phyloP scores from a whole-genome alignment of 164 flowering plant genomes.

The Warburgia ugandensis region DNA sequence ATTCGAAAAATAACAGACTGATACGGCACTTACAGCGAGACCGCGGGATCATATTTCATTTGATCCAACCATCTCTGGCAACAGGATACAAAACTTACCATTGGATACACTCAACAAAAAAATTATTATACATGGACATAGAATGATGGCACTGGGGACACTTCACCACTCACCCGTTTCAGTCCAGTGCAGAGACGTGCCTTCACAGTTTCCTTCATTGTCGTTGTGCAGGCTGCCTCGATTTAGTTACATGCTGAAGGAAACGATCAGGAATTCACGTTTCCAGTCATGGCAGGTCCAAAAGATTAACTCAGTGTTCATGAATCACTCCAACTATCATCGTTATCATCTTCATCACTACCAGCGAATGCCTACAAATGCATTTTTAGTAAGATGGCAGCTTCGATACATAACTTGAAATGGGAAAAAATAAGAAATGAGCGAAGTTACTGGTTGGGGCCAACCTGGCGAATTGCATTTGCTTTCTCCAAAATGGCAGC shows the following conservation, averaged over 20 bases:
- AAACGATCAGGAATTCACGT: too few species aligned
- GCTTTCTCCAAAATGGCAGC: conserved; percentile 98
- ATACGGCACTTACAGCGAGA: not conserved
- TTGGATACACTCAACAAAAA: conserved; percentile 7
- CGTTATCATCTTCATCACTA: conserved; percentile 84
- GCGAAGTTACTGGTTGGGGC: conserved; percentile 1
- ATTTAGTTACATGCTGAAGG: conserved; percentile 1
- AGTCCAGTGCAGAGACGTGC: not conserved
- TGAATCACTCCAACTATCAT: conserved; percentile 82
- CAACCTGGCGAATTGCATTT: conserved; percentile 89
- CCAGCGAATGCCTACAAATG: conserved; percentile 66
- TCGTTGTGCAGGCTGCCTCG: not conserved
- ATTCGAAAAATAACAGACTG: not conserved
- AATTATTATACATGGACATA: conserved; percentile 11
- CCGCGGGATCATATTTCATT: not conserved
- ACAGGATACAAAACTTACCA: conserved; percentile 9
- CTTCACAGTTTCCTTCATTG: not conserved
- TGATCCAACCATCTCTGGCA: too few species aligned
- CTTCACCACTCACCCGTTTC: not conserved
- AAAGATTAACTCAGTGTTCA: conserved; percentile 13
- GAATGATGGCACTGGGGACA: not conserved
- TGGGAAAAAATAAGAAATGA: conserved; percentile 5
- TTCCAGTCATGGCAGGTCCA: not conserved
- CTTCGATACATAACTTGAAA: too few species aligned
- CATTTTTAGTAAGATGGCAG: not conserved